A percentile compares a stretch with the other conserved stretches of the same genome.
Conservation (phyloP, 805 yeast genomes). For the Saccharomycopsis capsularis region DNA sequence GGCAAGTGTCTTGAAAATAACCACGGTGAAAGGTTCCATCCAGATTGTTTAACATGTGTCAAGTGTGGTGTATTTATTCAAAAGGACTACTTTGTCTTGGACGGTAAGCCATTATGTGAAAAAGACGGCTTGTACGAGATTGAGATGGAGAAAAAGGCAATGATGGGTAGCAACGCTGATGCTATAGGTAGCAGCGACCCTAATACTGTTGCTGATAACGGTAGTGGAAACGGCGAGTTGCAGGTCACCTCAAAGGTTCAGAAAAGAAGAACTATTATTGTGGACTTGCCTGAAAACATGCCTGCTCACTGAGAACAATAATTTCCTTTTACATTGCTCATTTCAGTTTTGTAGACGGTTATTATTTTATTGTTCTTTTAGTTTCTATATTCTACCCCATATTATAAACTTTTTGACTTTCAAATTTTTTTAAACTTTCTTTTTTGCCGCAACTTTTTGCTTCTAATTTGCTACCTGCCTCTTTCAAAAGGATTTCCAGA, state of each 20-base stretch:
- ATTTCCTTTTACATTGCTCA: too few species aligned
- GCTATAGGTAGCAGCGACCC: not conserved
- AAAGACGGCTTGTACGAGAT: constrained; percentile 21
- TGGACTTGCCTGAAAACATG: constrained; percentile 16
- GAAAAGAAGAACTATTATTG: constrained; percentile 20
- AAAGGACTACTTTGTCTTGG: constrained; percentile 49
- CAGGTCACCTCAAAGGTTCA: constrained; percentile 15
- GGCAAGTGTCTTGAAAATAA: constrained; percentile 86
- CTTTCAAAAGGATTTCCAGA: too few species aligned
- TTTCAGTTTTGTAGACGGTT: too few species aligned
- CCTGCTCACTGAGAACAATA: too few species aligned
- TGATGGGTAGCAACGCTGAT: constrained; percentile 6
- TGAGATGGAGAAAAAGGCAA: constrained; percentile 16
- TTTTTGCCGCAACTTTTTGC: too few species aligned
- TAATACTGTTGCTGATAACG: not conserved
- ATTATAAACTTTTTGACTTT: too few species aligned
- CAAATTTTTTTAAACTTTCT: too few species aligned
- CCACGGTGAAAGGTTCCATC: constrained; percentile 64
- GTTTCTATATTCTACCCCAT: too few species aligned
- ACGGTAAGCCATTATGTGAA: constrained; percentile 48
- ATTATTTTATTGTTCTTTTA: too few species aligned
- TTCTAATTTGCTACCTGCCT: too few species aligned
- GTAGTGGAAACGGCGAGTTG: constrained; percentile 3
- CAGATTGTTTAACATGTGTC: constrained; percentile 61
- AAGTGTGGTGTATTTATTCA: constrained; percentile 47